A percentile compares a stretch with the other conserved stretches of the same genome.
phyloP scores from a whole-genome alignment of 2,329 filamentous ascomycete genomes.

The Hypomyces rosellus region DNA sequence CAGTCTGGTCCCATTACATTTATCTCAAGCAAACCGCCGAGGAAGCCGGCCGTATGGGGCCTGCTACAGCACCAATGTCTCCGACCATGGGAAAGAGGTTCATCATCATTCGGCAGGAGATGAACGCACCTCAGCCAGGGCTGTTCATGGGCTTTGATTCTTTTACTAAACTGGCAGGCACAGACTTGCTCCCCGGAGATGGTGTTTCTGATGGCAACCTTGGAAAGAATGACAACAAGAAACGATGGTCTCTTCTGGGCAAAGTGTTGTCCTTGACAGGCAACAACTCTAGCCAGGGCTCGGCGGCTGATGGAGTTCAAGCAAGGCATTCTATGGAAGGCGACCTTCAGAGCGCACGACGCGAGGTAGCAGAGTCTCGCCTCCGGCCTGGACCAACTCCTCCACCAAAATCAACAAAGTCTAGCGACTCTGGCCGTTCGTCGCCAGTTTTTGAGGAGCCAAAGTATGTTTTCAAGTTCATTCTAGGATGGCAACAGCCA shows the following conservation, averaged over 20 bases:
- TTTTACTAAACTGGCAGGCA: conserved; percentile 26
- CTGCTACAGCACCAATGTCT: conserved; percentile 74
- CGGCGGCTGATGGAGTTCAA: conserved; percentile 7
- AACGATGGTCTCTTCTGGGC: conserved; percentile 57
- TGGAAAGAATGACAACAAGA: conserved; percentile 43
- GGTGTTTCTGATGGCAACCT: conserved; percentile 21
- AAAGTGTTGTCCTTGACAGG: conserved; percentile 48
- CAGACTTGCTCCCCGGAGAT: conserved; percentile 18
- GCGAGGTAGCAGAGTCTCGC: conserved; percentile 43
- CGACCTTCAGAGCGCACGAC: conserved; percentile 44
- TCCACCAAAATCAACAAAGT: conserved; percentile 31
- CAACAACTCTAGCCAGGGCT: conserved; percentile 7
- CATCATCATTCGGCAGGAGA: conserved; percentile 80
- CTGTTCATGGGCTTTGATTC: conserved; percentile 46
- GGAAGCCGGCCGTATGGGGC: conserved; percentile 43
- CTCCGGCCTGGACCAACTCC: conserved; percentile 24
- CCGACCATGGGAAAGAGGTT: conserved; percentile 81
- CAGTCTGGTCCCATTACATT: conserved; percentile 73
- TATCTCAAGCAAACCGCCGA: conserved; percentile 66
- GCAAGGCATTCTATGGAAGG: conserved; percentile 32
- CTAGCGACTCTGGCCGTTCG: conserved; percentile 45
- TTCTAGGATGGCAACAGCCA: conserved; percentile 58
- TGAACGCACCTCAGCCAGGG: conserved; percentile 40
- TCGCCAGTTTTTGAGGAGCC: conserved; percentile 49
- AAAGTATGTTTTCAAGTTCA: conserved; percentile 67